These are phyloP conservation scores for Gnomoniopsis sp. DNA, from an alignment of 2,329 filamentous ascomycete genomes.

Conservation along the genomic window DNA sequence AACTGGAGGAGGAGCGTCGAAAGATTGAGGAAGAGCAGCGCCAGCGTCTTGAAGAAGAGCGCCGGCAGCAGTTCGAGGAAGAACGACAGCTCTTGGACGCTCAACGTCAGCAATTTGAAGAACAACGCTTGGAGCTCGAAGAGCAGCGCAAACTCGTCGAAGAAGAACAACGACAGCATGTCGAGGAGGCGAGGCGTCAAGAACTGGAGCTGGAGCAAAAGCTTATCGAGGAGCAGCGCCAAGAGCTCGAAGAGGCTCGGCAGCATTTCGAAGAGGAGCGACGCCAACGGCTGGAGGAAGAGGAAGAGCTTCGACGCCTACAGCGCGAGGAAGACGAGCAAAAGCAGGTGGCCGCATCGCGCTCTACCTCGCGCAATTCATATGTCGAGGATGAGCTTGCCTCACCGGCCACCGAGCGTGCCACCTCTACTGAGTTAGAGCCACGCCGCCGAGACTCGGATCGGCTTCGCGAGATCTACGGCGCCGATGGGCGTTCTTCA, in stretches of 20 bases:
- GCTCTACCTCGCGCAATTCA: constrained; percentile 19
- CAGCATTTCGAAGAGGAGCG: constrained; percentile 15
- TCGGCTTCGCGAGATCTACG: constrained; percentile 53
- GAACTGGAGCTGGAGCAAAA: constrained; percentile 14
- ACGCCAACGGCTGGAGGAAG: constrained; percentile 14
- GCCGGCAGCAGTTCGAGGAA: constrained; percentile 14
- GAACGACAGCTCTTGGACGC: constrained; percentile 14
- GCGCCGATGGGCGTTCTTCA: constrained; percentile 26
- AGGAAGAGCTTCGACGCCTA: constrained; percentile 12
- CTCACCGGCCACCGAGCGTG: constrained; percentile 5
- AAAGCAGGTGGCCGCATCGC: constrained; percentile 17
- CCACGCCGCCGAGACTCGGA: constrained; percentile 45
- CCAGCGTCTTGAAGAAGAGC: constrained; percentile 24
- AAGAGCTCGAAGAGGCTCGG: constrained; percentile 13
- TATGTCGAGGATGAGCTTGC: constrained; percentile 15
- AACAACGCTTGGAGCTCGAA: constrained; percentile 17
- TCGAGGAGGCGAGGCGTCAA: constrained; percentile 13
- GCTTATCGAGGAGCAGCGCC: constrained; percentile 17
- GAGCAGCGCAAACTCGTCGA: constrained; percentile 15
- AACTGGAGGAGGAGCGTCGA: constrained; percentile 32
- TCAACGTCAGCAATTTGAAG: constrained; percentile 17
- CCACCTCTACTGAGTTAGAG: constrained; percentile 12
- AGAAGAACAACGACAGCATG: constrained; percentile 14
- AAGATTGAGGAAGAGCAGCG: constrained; percentile 22
- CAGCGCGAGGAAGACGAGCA: constrained; percentile 29